Base-by-base conservation (phyloP, 371 early-diverging fungal genomes). In the Rhizopus sp. region DNA sequence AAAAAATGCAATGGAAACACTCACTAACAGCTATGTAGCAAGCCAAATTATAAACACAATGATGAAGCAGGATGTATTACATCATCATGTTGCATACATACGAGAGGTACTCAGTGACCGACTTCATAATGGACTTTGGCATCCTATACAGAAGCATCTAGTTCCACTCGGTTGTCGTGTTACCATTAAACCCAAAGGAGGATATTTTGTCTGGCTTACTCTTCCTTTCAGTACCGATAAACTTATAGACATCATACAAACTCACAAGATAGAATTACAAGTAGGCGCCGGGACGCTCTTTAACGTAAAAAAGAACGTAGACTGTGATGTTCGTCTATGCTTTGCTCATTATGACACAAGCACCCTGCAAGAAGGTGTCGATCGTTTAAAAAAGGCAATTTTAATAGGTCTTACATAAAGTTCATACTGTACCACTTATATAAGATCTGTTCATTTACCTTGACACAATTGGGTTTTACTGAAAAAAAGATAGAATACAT, bases 181-280 rank as follows among this genome's bases (percentile, higher is more conserved):
- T 7, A 50, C 55, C 1, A 40, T 50, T 9, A 39, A 45, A 37
- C 78, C 78, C 4, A 50, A 34, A 23, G 75, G 78, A 2, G 78
- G 78, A 1, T 78, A 78, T 54, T 78, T 78, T 62, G 50, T 78
- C 29, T 78, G 78, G 78, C 31, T 78, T 7, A 62, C 50, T 13
- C 37, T 78, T 16, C 78, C 78, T n/a, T 39, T 75, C n/a, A 48
- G 32, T 10, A 55, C 55, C 29, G 30, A 15, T 9, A 30, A 58
- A 17, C 50, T 77, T 38, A 47, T 58, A 29, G 41, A 58, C 12
- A 52, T 57, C 9, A 70, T 64, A 2, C 33, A 53, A 17, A 8
- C 50, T 1, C 57, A 69, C 30, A 10, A 59, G 0, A 39, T 74
- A 31, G 54, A 59, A 17, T 40, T 73, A 10, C 46, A 34, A 17